Base-by-base conservation (phyloP, 2,329 filamentous ascomycete genomes). In the Lecanicillium sp. region DNA sequence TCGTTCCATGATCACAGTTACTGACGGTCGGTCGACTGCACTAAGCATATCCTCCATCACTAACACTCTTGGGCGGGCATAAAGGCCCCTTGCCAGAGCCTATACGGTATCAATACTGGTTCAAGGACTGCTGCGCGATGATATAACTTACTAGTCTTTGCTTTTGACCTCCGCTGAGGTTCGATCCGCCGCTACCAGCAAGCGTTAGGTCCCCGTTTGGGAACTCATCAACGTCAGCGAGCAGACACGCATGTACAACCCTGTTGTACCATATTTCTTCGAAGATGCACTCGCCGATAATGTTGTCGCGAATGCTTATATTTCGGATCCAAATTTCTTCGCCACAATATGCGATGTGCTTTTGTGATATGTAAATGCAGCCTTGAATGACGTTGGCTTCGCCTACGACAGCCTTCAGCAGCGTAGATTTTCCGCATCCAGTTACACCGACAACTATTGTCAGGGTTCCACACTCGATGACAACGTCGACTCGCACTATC, bases 311-410 rank as follows among this genome's bases (percentile, higher is more conserved):
- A 4, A 64, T 51, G 0, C 53, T 55, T 0, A 49, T 55, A 17
- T 64, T 64, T 41, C 56, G 50, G n/a, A 58, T 43, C 56, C 55
- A 64, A 0, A 55, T 49, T 3, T 50, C 52, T 37, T 59, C 54
- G 3, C 51, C 50, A n/a, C 56, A 59, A 35, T 55, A 59, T 0
- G 55, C 54, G 1, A 59, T 43, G 14, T 49, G 47, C 2, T 47
- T 28, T 0, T 49, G 47, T 5, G 43, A 42, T 3, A 56, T 18
- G 4, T 46, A 49, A 7, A 60, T 43, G 1, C 36, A 32, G 0
- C 57, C 57, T 2, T 36, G 39, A 0, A 45, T 42, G 0, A 44
- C 42, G 1, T 41, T 39, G 0, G 48, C 47, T 42, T 60, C 57
- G 2, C 57, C 57, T 1, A 60, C 29, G 3, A 59, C 50, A 2